phyloP scores from a whole-genome alignment of 1,284 basidiomycete species.

The Abortiporus biennis region DNA sequence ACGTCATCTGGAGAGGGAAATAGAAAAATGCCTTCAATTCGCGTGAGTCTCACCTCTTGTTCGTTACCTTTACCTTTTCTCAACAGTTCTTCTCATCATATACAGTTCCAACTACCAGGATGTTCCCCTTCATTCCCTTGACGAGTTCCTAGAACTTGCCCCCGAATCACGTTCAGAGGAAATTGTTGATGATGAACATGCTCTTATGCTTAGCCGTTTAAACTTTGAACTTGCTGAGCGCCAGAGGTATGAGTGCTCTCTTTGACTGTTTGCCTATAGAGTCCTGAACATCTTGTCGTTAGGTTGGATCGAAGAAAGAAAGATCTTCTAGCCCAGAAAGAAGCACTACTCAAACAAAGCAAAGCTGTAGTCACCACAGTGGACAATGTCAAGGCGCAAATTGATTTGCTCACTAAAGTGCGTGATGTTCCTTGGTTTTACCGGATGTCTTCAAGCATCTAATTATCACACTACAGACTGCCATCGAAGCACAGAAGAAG shows the following conservation, averaged over 20 bases:
- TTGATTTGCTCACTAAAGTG: slow-evolving; percentile 71
- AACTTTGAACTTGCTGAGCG: slow-evolving; percentile 79
- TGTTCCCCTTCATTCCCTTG: slow-evolving; percentile 58
- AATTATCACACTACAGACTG: slow-evolving; percentile 37
- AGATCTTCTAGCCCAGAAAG: slow-evolving; percentile 59
- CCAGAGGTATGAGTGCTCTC: slow-evolving; percentile 58
- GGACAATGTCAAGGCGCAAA: slow-evolving; percentile 67
- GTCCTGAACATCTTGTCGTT: slow-evolving; percentile 12
- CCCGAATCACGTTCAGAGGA: slow-evolving; percentile 58
- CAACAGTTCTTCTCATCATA: no score
- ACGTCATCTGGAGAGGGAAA: slow-evolving; percentile 77
- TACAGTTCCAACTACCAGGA: slow-evolving; percentile 71
- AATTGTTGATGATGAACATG: slow-evolving; percentile 61
- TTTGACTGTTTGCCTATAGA: no score
- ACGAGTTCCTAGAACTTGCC: slow-evolving; percentile 60
- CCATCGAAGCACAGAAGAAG: slow-evolving; percentile 66
- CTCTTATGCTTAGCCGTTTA: slow-evolving; percentile 75
- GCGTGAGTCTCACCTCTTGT: slow-evolving; percentile 45
- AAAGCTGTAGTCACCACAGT: slow-evolving; percentile 58
- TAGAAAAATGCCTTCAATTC: slow-evolving; percentile 82
- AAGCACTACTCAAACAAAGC: slow-evolving; percentile 69
- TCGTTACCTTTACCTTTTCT: neutral
- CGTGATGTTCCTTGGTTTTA: slow-evolving; percentile 7
- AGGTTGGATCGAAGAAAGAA: slow-evolving; percentile 65
- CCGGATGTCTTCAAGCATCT: neutral